Conservation (phyloP, 257 asterid species). For the Echites panduratus region DNA sequence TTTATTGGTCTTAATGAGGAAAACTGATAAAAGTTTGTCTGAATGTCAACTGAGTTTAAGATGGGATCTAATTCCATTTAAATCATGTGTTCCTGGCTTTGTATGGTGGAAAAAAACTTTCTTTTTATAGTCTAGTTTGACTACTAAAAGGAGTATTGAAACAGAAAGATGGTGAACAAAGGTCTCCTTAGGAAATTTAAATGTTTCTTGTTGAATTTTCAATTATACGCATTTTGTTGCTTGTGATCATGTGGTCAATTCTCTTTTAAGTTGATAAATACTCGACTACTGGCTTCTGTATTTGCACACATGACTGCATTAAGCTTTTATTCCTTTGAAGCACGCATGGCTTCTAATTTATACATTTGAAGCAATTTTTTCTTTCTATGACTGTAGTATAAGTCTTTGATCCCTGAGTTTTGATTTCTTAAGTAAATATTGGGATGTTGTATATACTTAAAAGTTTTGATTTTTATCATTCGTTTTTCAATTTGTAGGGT, state of each 20-base stretch:
- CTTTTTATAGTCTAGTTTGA: background rate
- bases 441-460: background rate
- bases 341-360: too few species aligned
- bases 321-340: background rate
- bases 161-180: background rate
- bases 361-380: too few species aligned
- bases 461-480: background rate
- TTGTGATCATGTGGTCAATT: background rate
- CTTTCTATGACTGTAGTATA: background rate
- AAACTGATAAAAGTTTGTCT: too few species aligned
- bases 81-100: too few species aligned
- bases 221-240: background rate
- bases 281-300: background rate
- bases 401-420: background rate
- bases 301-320: background rate
- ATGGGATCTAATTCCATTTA: too few species aligned
- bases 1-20: too few species aligned
- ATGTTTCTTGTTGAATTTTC: background rate
- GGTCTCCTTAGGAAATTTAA: background rate
- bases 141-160: background rate
- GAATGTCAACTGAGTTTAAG: background rate
- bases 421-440: background rate
- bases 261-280: background rate
- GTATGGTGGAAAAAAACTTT: background rate
- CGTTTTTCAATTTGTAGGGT: constrained; percentile 37